These are phyloP conservation scores for Aspergillus caelatus DNA, from an alignment of 2,329 filamentous ascomycete genomes.

Conservation along the genomic window DNA sequence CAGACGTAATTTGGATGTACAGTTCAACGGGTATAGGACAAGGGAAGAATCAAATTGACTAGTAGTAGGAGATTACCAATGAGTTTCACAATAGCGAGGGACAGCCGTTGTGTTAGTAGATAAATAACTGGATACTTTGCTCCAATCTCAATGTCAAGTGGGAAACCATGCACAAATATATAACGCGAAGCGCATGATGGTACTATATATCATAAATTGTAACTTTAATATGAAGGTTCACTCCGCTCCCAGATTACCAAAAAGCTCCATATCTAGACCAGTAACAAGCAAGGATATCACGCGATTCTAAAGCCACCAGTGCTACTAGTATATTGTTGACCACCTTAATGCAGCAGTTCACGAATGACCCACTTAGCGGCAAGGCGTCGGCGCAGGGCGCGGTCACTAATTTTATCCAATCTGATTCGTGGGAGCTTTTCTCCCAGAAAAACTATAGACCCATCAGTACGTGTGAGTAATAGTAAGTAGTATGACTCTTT, in stretches of 20 bases:
- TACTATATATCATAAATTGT: no score
- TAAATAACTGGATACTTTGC: background rate
- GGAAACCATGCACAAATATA: no score
- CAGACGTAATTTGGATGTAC: background rate
- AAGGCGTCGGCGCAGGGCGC: background rate
- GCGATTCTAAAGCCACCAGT: no score
- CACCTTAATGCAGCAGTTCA: no score
- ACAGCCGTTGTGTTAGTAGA: background rate
- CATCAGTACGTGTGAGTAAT: background rate
- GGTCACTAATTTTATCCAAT: background rate
- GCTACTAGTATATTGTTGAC: no score
- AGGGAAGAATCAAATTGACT: background rate
- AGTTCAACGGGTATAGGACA: background rate
- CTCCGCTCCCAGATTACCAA: no score
- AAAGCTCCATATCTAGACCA: no score
- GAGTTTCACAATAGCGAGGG: no score
- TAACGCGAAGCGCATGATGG: no score
- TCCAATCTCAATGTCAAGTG: background rate
- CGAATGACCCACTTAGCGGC: background rate
- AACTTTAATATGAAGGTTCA: no score
- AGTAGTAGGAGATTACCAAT: background rate
- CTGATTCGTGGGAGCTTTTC: background rate
- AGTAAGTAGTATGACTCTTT: background rate
- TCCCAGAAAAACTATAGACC: background rate
- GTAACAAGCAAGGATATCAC: no score